Percentiles rank a stretch among this genome's conserved stretches.
Evolutionary conservation across 2,329 filamentous ascomycete genomes (phyloP).

Genomic region (Arthrocladium fulminans): DNA sequence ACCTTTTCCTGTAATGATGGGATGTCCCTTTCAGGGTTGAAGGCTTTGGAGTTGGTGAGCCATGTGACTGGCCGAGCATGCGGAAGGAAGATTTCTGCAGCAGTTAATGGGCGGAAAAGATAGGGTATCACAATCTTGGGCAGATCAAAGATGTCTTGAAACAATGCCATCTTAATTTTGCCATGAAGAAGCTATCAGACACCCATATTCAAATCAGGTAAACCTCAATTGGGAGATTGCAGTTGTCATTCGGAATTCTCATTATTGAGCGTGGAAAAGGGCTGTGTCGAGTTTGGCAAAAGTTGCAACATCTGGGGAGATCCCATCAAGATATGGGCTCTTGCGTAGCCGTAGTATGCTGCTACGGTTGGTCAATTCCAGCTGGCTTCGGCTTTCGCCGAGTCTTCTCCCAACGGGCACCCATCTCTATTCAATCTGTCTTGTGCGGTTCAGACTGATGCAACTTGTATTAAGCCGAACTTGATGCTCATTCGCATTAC

Average conservation of each 20-base stretch:
- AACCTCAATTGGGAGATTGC: too few species aligned
- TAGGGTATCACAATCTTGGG: conserved; percentile 15
- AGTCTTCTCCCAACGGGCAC: too few species aligned
- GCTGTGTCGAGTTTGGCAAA: too few species aligned
- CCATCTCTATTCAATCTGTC: too few species aligned
- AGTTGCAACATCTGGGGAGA: too few species aligned
- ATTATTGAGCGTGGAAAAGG: too few species aligned
- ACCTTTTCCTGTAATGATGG: conserved; percentile 40
- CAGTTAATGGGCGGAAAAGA: conserved; percentile 16
- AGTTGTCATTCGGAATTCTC: too few species aligned
- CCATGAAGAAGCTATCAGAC: neutral
- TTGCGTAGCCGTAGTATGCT: neutral
- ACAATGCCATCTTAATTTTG: neutral
- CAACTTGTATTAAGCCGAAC: too few species aligned
- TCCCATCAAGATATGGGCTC: neutral
- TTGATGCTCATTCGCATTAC: too few species aligned
- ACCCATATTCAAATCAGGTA: too few species aligned
- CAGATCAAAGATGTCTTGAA: conserved; percentile 12
- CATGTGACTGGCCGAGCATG: conserved; percentile 17
- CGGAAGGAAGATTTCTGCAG: conserved; percentile 15
- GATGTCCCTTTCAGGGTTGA: conserved; percentile 39
- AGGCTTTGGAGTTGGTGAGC: conserved; percentile 19
- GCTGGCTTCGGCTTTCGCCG: too few species aligned
- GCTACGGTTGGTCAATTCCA: neutral
- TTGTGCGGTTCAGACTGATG: too few species aligned